Base-by-base conservation (phyloP, 345 rosid genomes). In the Bruguiera gymnorhiza region DNA sequence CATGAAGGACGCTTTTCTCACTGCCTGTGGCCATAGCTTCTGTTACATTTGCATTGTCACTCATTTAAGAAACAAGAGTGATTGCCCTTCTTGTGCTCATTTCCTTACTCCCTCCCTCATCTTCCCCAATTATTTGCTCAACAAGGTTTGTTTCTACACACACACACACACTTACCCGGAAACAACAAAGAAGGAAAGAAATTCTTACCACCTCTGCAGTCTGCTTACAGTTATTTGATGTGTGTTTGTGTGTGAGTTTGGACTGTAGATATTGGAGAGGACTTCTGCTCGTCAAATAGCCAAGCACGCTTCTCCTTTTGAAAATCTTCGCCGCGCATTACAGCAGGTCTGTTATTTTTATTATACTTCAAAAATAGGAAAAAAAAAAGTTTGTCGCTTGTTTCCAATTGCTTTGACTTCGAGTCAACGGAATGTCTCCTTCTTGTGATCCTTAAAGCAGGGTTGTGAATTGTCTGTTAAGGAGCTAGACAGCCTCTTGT, bases 251-350 rank as follows among this genome's bases (percentile, higher is more conserved):
- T 62, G 20, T 10, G 27, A 8, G 53, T 27, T 66, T 23, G 50
- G 50, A 43, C 71, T 88, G 87, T 81, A 91, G 97, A 78, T 91
- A 54, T 72, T 87, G 84, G 89, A 86, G 87, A 89, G 88, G 81
- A 86, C 82, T 65, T 84, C 87, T 65, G 89, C 89, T 77, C 75
- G 85, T 57, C 95, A 89, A 80, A 77, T 86, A 65, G 84, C 89
- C 20, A 88, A 83, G 81, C 80, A 84, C 51, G 91, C 95, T 27
- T 81, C 95, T 1, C 92, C 95, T 8, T 60, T 85, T 66, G 89
- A 87, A 80, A 87, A 83, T 79, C 79, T 88, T 68, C 86, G 86
- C 53, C 83, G 77, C 75, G 88, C 89, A 29, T 51, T 91, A 75
- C 86, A 83, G 55, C 86, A 87, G 97, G 95, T 91, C 63, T 69